phyloP scores from a whole-genome alignment of 768 basidiomycete species.

The Lactifluus volemus region DNA sequence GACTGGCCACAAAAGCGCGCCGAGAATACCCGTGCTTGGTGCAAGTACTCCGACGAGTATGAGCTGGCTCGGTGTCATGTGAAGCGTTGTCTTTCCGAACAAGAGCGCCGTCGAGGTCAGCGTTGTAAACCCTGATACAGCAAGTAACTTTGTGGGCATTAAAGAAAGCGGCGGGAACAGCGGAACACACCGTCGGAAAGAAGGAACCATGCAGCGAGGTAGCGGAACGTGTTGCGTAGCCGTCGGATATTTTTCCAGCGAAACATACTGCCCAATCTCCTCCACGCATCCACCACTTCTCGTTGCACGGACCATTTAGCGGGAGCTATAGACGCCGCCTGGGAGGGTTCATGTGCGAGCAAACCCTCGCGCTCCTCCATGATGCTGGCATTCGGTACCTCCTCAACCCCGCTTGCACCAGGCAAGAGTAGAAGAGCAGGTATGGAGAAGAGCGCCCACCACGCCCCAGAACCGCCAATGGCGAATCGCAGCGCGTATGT shows the following conservation, averaged over 20 bases:
- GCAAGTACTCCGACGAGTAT: conserved; percentile 75
- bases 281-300: conserved; percentile 69
- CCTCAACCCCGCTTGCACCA: conserved; percentile 24
- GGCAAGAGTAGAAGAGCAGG: conserved; percentile 75
- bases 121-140: conserved; percentile 68
- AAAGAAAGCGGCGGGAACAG: neutral
- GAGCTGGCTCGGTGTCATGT: conserved; percentile 70
- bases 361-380: conserved; percentile 14
- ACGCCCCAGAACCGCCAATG: conserved; percentile 75
- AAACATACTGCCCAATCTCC: conserved; percentile 65
- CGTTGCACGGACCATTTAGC: conserved; percentile 35
- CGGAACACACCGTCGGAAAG: conserved; percentile 69
- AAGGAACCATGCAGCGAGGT: conserved; percentile 90
- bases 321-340: neutral
- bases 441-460: conserved; percentile 81
- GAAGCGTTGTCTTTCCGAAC: conserved; percentile 82
- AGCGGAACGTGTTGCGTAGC: conserved; percentile 78
- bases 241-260: conserved; percentile 61
- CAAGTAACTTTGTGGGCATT: neutral
- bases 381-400: conserved; percentile 1
- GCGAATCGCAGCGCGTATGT: conserved; percentile 75
- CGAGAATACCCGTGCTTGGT: conserved; percentile 68
- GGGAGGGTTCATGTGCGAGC: neutral
- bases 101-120: conserved; percentile 88
- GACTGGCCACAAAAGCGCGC: conserved; percentile 73